Conservation (phyloP, 2,329 filamentous ascomycete genomes). For the Aspergillus sp. region DNA sequence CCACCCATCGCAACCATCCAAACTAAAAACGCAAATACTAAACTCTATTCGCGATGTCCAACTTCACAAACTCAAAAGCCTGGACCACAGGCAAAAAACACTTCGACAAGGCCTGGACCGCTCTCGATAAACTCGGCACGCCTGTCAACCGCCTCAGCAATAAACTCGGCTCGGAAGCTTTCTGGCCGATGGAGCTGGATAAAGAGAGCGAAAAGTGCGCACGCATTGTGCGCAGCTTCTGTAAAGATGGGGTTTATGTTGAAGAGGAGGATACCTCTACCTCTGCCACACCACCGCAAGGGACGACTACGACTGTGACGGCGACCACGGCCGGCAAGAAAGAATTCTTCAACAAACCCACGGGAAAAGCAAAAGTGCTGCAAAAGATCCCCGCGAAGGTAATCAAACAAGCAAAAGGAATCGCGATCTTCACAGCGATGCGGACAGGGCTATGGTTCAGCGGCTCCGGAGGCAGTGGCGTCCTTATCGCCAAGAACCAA, state of each 20-base stretch:
- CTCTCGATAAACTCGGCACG: conserved; percentile 66
- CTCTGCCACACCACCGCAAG: conserved; percentile 15
- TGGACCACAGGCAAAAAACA: conserved; percentile 54
- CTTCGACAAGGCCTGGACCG: conserved; percentile 70
- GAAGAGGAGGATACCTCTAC: conserved; percentile 30
- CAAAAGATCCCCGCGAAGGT: conserved; percentile 86
- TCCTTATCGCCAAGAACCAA: conserved; percentile 74
- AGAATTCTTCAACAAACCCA: conserved; percentile 50
- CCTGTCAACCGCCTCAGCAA: conserved; percentile 80
- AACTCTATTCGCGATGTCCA: not conserved
- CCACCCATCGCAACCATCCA: not conserved
- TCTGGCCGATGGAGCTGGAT: conserved; percentile 82
- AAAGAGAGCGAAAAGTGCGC: conserved; percentile 90
- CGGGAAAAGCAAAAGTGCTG: conserved; percentile 62
- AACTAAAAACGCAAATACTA: not conserved
- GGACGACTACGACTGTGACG: not conserved
- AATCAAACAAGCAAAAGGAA: conserved; percentile 81
- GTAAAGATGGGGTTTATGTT: conserved; percentile 71
- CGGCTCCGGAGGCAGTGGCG: conserved; percentile 84
- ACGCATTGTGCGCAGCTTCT: conserved; percentile 84
- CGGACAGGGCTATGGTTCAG: conserved; percentile 88
- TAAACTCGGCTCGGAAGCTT: conserved; percentile 75
- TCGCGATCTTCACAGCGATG: conserved; percentile 95
- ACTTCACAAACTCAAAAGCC: not conserved
- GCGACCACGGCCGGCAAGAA: not conserved